Evolutionary conservation across 2,329 filamentous ascomycete genomes (phyloP), one percentile per base, ranked within the genome.

Genomic region (Coniochaeta pulveracea): DNA sequence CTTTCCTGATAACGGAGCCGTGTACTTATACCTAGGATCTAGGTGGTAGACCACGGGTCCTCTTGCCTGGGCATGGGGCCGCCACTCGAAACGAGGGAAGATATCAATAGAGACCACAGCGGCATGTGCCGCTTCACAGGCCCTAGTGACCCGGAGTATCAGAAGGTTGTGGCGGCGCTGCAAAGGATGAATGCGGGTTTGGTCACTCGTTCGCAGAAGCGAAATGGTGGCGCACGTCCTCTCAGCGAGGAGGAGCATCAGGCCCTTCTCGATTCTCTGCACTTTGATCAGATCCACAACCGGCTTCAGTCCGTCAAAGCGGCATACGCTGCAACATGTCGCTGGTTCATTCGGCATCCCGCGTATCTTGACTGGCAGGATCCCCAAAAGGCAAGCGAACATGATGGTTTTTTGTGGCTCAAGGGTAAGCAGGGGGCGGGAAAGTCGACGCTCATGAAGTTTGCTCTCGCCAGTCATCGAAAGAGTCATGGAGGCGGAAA

Each of bases 41-140:
- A 40, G 48, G 49, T 58, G 10, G 56, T 59, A 2, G 50, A 60
- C 8, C 55, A 61, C 33, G 36, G 21, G 5, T 60, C 57, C 1
- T 60, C 58, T 1, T 55, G 38, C 36, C 39, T 61, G 8, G 43
- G 49, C 26, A 19, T 47, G 12, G 16, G 9, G 12, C 44, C 48
- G 1, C 31, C 22, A 4, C 31, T 54, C 15, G 56, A 61, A 31
- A 49, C 41, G 11, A 46, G 37, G 1, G 37, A 57, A 26, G 51
- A 56, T 32, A 59, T 59, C 18, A 38, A 30, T 6, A 36, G 37
- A 7, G 43, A 57, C 17, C 55, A 58, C 30, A 55, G 51, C 45
- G 50, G 50, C 4, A 57, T 58, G 49, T 57, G 52, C 27, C 48
- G 50, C 3, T 59, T 58, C 23, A 26, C 39, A 6, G 42, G 47